Evolutionary conservation across 2,329 filamentous ascomycete species (phyloP).

Genomic region (Sarocladium brachiariae): DNA sequence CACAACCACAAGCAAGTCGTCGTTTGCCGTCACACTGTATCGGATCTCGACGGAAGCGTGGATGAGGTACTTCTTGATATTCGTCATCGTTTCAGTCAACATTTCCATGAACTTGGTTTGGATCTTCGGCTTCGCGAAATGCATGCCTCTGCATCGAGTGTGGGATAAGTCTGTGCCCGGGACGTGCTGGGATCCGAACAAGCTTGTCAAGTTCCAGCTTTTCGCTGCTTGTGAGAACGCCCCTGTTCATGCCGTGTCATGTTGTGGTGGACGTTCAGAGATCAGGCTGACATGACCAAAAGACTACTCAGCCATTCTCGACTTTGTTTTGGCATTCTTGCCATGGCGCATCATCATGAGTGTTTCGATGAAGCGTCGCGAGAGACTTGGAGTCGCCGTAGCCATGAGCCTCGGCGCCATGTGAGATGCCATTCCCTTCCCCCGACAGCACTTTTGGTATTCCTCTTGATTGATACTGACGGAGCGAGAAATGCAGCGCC

Average conservation of each 20-base stretch:
- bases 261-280: no score
- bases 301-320: constrained; percentile 28
- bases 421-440: constrained; percentile 16
- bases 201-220: constrained; percentile 21
- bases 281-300: no score
- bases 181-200: constrained; percentile 22
- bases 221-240: constrained; percentile 28
- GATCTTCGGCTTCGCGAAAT: constrained; percentile 27
- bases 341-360: constrained; percentile 28
- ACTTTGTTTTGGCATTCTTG: constrained; percentile 26
- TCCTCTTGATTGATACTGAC: no score
- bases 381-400: constrained; percentile 26
- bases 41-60: constrained; percentile 21
- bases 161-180: constrained; percentile 20
- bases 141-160: constrained; percentile 21
- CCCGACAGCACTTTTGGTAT: no score
- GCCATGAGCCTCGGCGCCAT: constrained; percentile 29
- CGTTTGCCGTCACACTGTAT: constrained; percentile 30
- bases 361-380: constrained; percentile 24
- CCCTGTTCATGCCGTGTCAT: no score
- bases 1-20: constrained; percentile 30
- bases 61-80: constrained; percentile 23
- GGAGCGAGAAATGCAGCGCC: constrained; percentile 23
- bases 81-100: constrained; percentile 27
- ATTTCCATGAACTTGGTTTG: constrained; percentile 27